These are phyloP conservation scores for Mortierella sp. DNA, from an alignment of 371 early-diverging fungal species.

Conservation along the genomic window DNA sequence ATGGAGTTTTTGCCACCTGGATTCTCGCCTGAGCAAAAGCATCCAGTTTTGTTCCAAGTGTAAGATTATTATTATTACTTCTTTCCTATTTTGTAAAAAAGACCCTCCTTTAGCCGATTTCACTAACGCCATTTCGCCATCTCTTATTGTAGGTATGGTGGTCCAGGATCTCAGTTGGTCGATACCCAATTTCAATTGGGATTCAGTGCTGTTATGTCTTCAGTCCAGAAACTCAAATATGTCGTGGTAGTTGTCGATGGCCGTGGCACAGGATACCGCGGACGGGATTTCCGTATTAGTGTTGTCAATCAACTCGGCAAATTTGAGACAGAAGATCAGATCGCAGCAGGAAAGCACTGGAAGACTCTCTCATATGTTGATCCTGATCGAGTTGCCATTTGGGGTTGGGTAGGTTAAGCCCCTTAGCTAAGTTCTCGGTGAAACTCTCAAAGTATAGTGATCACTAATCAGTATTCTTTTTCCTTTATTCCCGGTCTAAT, in stretches of 20 bases:
- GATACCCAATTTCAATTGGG: slow-evolving; percentile 76
- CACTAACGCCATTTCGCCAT: background rate
- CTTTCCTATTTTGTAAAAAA: background rate
- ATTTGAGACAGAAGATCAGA: slow-evolving; percentile 88
- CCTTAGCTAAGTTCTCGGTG: background rate
- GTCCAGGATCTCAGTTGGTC: slow-evolving; percentile 92
- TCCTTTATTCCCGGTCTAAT: background rate
- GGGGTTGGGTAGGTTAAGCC: slow-evolving; percentile 86
- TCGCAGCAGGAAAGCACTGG: slow-evolving; percentile 85
- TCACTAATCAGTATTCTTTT: too few relatives aligned
- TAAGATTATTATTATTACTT: background rate
- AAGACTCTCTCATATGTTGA: slow-evolving; percentile 81
- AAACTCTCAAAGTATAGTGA: too few relatives aligned
- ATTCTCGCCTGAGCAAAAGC: slow-evolving; percentile 78
- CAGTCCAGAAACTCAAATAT: slow-evolving; percentile 67
- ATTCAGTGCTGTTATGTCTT: slow-evolving; percentile 80
- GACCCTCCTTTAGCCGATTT: background rate
- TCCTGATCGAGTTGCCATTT: slow-evolving; percentile 85
- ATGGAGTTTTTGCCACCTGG: slow-evolving; percentile 86
- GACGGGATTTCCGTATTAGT: slow-evolving; percentile 82
- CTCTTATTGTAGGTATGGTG: slow-evolving; percentile 76
- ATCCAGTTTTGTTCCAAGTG: slow-evolving; percentile 92
- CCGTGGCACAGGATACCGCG: slow-evolving; percentile 91
- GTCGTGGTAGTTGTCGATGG: slow-evolving; percentile 88
- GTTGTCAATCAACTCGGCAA: slow-evolving; percentile 88